phyloP scores from a whole-genome alignment of 768 basidiomycete species.

The Rhodotorula sphaerocarpa region DNA sequence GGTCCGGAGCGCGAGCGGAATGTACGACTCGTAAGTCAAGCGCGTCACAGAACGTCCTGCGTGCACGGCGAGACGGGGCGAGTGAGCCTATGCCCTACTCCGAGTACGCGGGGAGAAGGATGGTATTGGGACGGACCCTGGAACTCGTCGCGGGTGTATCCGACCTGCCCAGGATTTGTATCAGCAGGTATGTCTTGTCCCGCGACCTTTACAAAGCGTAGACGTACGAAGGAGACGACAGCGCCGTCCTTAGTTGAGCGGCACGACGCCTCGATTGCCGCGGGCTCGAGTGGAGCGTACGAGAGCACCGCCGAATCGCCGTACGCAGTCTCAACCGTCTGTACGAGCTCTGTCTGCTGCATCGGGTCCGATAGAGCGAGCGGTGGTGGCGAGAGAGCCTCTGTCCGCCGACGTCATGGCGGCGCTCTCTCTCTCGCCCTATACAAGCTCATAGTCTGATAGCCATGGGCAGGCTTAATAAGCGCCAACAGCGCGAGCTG shows the following conservation, averaged over 20 bases:
- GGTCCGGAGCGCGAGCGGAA: slow-evolving; percentile 38
- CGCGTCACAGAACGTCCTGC: slow-evolving; percentile 36
- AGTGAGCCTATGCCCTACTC: no score
- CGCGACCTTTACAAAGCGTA: no score
- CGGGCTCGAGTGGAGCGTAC: slow-evolving; percentile 53
- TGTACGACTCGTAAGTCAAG: slow-evolving; percentile 40
- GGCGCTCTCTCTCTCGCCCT: no score
- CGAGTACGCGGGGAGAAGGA: no score
- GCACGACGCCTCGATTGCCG: slow-evolving; percentile 57
- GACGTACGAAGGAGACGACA: slow-evolving; percentile 55
- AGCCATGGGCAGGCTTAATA: slow-evolving; percentile 41
- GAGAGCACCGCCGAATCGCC: slow-evolving; percentile 56
- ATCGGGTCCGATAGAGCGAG: no score
- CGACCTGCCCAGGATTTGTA: slow-evolving; percentile 46
- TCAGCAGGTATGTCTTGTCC: no score
- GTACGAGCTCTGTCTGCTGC: no score
- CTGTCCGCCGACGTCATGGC: no score
- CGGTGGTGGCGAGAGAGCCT: no score
- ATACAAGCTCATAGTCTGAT: not conserved
- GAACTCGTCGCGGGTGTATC: slow-evolving; percentile 78
- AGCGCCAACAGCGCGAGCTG: slow-evolving; percentile 43
- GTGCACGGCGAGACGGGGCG: not conserved
- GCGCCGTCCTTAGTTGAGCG: slow-evolving; percentile 62
- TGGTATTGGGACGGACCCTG: slow-evolving; percentile 50
- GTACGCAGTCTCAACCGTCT: slow-evolving; percentile 41